Evolutionary conservation across 2,329 filamentous ascomycete genomes (phyloP).

Genomic region (Ophiostoma pallidulum): DNA sequence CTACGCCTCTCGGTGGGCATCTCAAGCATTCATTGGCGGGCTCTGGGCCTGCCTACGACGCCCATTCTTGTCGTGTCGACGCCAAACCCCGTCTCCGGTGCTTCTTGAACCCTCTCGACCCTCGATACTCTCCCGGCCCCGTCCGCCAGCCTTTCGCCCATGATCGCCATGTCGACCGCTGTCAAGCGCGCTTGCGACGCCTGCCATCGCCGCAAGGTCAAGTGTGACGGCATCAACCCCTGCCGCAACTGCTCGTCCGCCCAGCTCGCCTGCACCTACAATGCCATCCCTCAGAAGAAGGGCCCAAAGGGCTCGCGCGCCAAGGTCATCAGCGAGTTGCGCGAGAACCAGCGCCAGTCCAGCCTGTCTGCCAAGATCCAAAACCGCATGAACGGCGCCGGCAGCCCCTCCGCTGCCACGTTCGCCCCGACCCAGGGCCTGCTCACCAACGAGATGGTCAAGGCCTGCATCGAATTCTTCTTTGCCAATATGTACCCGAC

Average conservation of each 20-base stretch:
- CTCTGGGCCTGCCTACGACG: neutral
- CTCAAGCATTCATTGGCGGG: too few relatives aligned
- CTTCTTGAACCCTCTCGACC: too few relatives aligned
- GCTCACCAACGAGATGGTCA: conserved; percentile 52
- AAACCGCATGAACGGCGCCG: conserved; percentile 48
- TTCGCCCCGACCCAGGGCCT: conserved; percentile 50
- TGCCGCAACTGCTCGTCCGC: conserved; percentile 63
- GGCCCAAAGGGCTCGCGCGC: conserved; percentile 65
- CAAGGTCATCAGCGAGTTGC: conserved; percentile 65
- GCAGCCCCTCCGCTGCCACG: conserved; percentile 32
- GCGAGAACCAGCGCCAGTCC: conserved; percentile 58
- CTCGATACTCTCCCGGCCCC: too few relatives aligned
- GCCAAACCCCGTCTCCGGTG: too few relatives aligned
- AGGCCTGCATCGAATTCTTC: conserved; percentile 59
- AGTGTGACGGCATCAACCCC: conserved; percentile 61
- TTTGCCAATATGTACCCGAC: conserved; percentile 57
- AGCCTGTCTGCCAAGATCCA: conserved; percentile 54
- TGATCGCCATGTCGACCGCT: conserved; percentile 38
- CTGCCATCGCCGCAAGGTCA: conserved; percentile 66
- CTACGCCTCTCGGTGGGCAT: too few relatives aligned
- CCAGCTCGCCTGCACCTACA: conserved; percentile 61
- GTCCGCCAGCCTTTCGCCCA: too few relatives aligned
- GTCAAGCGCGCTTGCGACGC: conserved; percentile 60
- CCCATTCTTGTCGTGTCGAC: neutral
- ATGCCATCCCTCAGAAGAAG: conserved; percentile 67